A percentile compares a stretch with the other conserved stretches of the same genome.
Conservation (phyloP, 495 filamentous ascomycete species). For the Neurospora terricola region DNA sequence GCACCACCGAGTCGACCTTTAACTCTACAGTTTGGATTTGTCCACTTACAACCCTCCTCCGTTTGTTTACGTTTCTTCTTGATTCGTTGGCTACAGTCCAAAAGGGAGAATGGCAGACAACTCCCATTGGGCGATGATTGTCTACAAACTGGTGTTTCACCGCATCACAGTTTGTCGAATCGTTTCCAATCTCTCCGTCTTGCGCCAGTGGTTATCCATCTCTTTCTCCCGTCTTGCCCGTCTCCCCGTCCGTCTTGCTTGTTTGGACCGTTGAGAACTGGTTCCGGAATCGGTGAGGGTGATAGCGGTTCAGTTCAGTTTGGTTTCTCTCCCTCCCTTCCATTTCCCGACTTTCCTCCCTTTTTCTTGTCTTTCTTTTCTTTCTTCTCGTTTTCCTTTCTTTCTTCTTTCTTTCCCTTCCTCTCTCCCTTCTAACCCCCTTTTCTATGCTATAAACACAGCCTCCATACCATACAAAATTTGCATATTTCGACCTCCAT, state of each 20-base stretch:
- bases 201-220: background rate
- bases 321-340: background rate
- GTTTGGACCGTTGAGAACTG: background rate
- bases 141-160: background rate
- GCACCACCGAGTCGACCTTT: background rate
- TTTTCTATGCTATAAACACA: background rate
- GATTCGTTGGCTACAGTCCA: background rate
- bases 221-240: background rate
- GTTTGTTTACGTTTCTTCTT: background rate
- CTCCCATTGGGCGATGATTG: background rate
- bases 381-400: background rate
- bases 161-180: background rate
- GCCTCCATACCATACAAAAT: background rate
- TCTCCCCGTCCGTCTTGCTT: background rate
- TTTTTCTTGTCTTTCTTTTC: background rate
- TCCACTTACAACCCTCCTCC: background rate
- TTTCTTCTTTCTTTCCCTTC: background rate
- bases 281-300: background rate
- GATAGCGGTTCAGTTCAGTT: background rate
- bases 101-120: background rate
- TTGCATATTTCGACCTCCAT: background rate
- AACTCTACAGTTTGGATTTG: background rate
- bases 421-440: background rate
- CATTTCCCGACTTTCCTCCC: background rate
- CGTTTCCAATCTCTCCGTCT: background rate